Evolutionary conservation across 164 flowering plant genomes (phyloP).

Genomic region (Macadamia integrifolia): DNA sequence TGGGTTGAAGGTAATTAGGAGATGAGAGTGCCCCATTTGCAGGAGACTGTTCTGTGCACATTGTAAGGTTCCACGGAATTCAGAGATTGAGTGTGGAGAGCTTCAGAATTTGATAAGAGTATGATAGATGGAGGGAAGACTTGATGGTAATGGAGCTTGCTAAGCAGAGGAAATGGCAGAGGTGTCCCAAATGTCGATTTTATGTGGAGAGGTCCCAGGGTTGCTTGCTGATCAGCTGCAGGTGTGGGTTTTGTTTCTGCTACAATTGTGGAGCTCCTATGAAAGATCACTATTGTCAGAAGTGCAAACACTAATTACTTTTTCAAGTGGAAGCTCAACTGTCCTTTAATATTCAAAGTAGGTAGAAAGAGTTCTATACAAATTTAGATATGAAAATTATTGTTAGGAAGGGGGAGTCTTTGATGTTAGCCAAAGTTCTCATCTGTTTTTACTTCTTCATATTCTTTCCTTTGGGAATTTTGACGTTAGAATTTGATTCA

Average conservation of each 20-base stretch:
- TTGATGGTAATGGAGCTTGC: constrained; percentile 31
- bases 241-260: constrained; percentile 18
- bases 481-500: no score
- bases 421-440: no score
- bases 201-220: constrained; percentile 40
- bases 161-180: constrained; percentile 35
- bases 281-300: no score
- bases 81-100: constrained; percentile 25
- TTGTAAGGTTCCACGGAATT: constrained; percentile 40
- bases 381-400: no score
- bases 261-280: no score
- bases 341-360: no score
- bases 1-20: background rate
- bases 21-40: constrained; percentile 35
- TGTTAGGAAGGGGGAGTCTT: no score
- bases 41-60: constrained; percentile 35
- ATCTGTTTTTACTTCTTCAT: no score
- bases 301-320: no score
- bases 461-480: no score
- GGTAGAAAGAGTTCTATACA: no score
- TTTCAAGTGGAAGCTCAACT: no score
- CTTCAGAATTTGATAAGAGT: constrained; percentile 12
- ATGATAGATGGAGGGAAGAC: constrained; percentile 25
- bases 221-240: constrained; percentile 41
- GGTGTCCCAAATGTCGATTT: constrained; percentile 40